Conservation (phyloP, 2,329 filamentous ascomycete species). For the Zalaria obscura region DNA sequence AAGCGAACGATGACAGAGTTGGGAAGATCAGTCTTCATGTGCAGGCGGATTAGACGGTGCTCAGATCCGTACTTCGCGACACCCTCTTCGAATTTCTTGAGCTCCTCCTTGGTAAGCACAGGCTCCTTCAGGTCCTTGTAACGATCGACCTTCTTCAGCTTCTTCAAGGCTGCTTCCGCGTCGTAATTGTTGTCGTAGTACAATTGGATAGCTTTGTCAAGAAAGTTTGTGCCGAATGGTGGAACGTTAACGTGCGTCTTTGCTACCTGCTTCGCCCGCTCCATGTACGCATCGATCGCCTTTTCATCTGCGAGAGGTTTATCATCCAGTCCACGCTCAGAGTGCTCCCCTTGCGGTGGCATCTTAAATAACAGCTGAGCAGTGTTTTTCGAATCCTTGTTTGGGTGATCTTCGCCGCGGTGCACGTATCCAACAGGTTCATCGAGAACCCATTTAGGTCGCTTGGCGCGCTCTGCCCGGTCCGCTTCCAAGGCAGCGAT, state of each 20-base stretch:
- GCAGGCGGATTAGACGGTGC: constrained; percentile 64
- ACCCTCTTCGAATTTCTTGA: constrained; percentile 84
- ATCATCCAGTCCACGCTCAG: constrained; percentile 5
- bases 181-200: constrained; percentile 62
- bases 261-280: constrained; percentile 49
- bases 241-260: constrained; percentile 52
- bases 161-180: constrained; percentile 52
- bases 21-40: constrained; percentile 63
- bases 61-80: constrained; percentile 87
- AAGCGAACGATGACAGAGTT: constrained; percentile 75
- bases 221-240: constrained; percentile 67
- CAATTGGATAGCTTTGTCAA: constrained; percentile 67
- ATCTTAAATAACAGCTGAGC: constrained; percentile 68
- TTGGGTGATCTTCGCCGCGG: constrained; percentile 65
- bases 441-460: constrained; percentile 88
- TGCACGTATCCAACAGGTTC: constrained; percentile 74
- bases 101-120: constrained; percentile 59
- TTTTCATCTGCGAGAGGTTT: constrained; percentile 32
- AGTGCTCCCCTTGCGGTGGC: constrained; percentile 10
- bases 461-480: constrained; percentile 61
- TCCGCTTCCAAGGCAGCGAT: constrained; percentile 70
- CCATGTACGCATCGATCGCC: constrained; percentile 65
- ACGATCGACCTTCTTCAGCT: constrained; percentile 53
- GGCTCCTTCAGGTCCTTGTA: constrained; percentile 70
- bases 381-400: constrained; percentile 61